phyloP scores from a whole-genome alignment of 495 filamentous ascomycete genomes.

The Neurospora terricola region DNA sequence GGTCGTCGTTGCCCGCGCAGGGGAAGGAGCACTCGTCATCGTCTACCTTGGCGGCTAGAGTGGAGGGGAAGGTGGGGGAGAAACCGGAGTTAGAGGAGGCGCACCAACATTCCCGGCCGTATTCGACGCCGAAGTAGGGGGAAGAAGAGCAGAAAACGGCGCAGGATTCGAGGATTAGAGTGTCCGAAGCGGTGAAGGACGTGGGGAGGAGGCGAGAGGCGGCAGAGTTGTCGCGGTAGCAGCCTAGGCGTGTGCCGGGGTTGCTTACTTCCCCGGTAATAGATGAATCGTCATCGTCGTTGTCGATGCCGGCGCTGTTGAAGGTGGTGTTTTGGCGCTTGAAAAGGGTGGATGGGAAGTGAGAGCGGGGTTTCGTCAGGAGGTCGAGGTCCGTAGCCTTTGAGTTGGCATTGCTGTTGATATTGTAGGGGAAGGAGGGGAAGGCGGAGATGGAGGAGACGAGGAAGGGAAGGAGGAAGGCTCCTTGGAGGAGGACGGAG shows the following conservation, averaged over 20 bases:
- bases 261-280: neutral
- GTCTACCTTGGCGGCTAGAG: neutral
- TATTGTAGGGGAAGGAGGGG: neutral
- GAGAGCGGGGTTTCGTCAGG: neutral
- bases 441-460: neutral
- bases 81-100: neutral
- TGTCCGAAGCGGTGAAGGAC: conserved; percentile 25
- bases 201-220: conserved; percentile 40
- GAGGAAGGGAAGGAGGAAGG: neutral
- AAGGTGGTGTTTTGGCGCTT: neutral
- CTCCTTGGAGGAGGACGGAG: neutral
- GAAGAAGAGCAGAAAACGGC: conserved; percentile 38
- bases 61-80: neutral
- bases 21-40: conserved; percentile 9
- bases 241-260: conserved; percentile 18
- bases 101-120: conserved; percentile 18
- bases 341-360: neutral
- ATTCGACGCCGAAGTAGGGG: conserved; percentile 13
- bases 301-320: neutral
- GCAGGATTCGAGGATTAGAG: conserved; percentile 45
- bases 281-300: neutral
- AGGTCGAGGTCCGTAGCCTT: neutral
- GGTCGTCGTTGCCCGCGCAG: conserved; percentile 25
- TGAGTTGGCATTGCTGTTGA: neutral
- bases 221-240: conserved; percentile 19